phyloP scores from a whole-genome alignment of 2,329 filamentous ascomycete species.

The Colletotrichum endophyticum region DNA sequence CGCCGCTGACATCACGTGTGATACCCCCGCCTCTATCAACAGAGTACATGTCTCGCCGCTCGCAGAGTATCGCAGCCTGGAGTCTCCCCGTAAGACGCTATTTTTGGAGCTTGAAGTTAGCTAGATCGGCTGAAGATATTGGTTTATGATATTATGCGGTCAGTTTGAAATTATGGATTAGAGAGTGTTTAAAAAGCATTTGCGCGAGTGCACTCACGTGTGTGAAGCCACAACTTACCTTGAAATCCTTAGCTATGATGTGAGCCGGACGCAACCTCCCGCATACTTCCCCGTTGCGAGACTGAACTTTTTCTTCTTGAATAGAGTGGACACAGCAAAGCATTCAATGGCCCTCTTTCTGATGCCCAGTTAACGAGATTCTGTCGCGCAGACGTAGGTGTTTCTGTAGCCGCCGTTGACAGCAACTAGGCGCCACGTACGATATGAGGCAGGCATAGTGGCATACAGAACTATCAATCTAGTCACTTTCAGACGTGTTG shows the following conservation, averaged over 20 bases:
- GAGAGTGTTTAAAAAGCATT: not conserved
- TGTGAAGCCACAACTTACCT: not conserved
- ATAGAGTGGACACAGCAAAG: fast-evolving
- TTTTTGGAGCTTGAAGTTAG: not conserved
- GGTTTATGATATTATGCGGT: not conserved
- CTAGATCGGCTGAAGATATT: not conserved
- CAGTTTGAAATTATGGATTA: fast-evolving
- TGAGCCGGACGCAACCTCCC: not conserved
- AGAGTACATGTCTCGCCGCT: not conserved
- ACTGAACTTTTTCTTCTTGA: no score
- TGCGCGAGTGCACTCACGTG: not conserved
- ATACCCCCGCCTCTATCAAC: not conserved
- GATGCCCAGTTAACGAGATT: not conserved
- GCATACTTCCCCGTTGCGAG: not conserved
- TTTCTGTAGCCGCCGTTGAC: not conserved
- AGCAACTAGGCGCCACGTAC: not conserved
- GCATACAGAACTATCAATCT: not conserved
- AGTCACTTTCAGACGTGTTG: fast-evolving
- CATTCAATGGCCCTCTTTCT: not conserved
- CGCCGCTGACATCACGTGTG: not conserved
- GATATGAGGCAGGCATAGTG: not conserved
- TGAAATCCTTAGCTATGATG: not conserved
- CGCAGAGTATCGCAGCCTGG: not conserved
- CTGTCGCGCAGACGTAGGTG: not conserved
- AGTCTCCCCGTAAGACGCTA: not conserved